Percentiles rank a stretch among this genome's conserved stretches.
Conservation (phyloP, 345 rosid genomes). For the Geranium rotundifolium region DNA sequence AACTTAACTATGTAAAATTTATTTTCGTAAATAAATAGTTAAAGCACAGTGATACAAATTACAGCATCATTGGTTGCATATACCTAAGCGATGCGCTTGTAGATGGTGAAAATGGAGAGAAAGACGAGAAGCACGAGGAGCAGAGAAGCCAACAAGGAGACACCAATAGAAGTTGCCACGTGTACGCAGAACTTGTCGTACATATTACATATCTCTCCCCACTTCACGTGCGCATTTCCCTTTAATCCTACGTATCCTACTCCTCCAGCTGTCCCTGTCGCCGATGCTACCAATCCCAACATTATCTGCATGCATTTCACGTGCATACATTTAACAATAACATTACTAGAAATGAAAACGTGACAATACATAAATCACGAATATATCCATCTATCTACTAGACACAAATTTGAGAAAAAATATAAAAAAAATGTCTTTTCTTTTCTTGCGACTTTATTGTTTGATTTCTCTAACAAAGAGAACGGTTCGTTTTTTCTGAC, state of each 20-base stretch:
- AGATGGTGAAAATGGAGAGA: slow-evolving; percentile 36
- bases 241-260: slow-evolving; percentile 57
- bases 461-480: too few species aligned
- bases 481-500: too few species aligned
- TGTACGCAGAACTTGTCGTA: slow-evolving; percentile 59
- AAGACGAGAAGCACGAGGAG: slow-evolving; percentile 45
- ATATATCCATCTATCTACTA: too few species aligned
- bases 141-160: slow-evolving; percentile 42
- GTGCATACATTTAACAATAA: background rate
- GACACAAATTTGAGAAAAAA: too few species aligned
- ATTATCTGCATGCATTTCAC: slow-evolving; percentile 32
- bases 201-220: slow-evolving; percentile 48
- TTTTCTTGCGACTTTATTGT: too few species aligned
- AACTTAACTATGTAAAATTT: too few species aligned
- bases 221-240: slow-evolving; percentile 42
- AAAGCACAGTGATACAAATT: too few species aligned
- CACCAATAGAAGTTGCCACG: slow-evolving; percentile 28
- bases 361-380: too few species aligned
- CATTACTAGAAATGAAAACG: too few species aligned
- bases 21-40: too few species aligned
- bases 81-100: slow-evolving; percentile 21
- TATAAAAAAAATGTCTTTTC: too few species aligned
- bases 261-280: slow-evolving; percentile 62
- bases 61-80: too few species aligned
- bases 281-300: slow-evolving; percentile 66